phyloP scores from a whole-genome alignment of 371 early-diverging fungal species.

The Rhizopus delemar region DNA sequence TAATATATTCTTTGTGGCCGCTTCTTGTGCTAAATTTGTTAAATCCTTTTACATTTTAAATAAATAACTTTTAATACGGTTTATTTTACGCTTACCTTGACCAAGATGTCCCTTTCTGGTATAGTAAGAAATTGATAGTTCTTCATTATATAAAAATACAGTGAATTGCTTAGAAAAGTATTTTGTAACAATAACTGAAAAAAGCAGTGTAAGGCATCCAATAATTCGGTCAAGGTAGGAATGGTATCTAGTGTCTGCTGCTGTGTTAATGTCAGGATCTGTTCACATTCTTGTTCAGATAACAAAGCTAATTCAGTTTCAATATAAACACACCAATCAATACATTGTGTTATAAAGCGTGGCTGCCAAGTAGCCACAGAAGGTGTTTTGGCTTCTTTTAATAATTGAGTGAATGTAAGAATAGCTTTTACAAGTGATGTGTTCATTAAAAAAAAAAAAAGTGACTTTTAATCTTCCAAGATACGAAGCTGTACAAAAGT shows the following conservation, averaged over 20 bases:
- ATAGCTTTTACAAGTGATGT: slow-evolving; percentile 21
- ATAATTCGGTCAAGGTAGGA: slow-evolving; percentile 16
- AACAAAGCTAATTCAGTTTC: slow-evolving; percentile 35
- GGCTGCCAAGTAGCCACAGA: slow-evolving; percentile 30
- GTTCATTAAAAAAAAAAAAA: slow-evolving; percentile 3
- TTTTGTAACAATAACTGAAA: slow-evolving; percentile 30
- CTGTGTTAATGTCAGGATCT: slow-evolving; percentile 11
- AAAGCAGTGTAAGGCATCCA: slow-evolving; percentile 30
- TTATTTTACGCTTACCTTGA: slow-evolving; percentile 5
- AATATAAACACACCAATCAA: slow-evolving; percentile 34
- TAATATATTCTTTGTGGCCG: slow-evolving; percentile 14
- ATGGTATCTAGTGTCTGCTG: slow-evolving; percentile 6
- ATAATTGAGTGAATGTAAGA: slow-evolving; percentile 22
- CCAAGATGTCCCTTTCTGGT: slow-evolving; percentile 11
- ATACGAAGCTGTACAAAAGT: slow-evolving; percentile 46
- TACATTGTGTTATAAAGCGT: slow-evolving; percentile 26
- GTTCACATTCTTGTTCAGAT: slow-evolving; percentile 7
- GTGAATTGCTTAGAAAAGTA: slow-evolving; percentile 18
- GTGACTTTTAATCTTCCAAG: slow-evolving; percentile 30
- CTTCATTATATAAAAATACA: slow-evolving; percentile 30
- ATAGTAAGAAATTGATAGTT: slow-evolving; percentile 29
- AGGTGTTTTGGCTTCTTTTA: slow-evolving; percentile 24
- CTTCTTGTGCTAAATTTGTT: slow-evolving; percentile 4
- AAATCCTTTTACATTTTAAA: slow-evolving; percentile 9
- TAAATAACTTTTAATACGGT: background rate